A percentile compares a stretch with the other conserved stretches of the same genome.
These are phyloP conservation scores for Arabidopsis thaliana DNA, from an alignment of 345 rosid genomes.

Conservation along the genomic window TAIR10.1 NC_003076.8:20927501-20928000, in stretches of 20 bases:
- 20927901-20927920: constrained; percentile 1
- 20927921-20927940: not conserved
- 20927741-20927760: constrained; percentile 11
- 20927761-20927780: constrained; percentile 32
- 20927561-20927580: constrained; percentile 28
- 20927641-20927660: not conserved
- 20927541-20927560: constrained; percentile 30
- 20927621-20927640: constrained; percentile 11
- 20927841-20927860: constrained; percentile 21
- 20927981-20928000: constrained; percentile 1
- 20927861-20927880: not conserved
- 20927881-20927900: not conserved
- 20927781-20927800: constrained; percentile 22
- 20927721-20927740: constrained; percentile 19
- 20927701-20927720: constrained; percentile 23
- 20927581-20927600: constrained; percentile 12
- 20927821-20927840: constrained; percentile 27
- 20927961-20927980: constrained; percentile 14
- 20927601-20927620: constrained; percentile 25
- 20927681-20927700: not conserved
- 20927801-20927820: constrained; percentile 25
- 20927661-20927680: not conserved
- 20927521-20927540: constrained; percentile 10
- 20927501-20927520: constrained; percentile 8
- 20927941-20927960: constrained; percentile 28